Conservation (phyloP, 768 basidiomycete species). For the Pisolithus tinctorius region DNA sequence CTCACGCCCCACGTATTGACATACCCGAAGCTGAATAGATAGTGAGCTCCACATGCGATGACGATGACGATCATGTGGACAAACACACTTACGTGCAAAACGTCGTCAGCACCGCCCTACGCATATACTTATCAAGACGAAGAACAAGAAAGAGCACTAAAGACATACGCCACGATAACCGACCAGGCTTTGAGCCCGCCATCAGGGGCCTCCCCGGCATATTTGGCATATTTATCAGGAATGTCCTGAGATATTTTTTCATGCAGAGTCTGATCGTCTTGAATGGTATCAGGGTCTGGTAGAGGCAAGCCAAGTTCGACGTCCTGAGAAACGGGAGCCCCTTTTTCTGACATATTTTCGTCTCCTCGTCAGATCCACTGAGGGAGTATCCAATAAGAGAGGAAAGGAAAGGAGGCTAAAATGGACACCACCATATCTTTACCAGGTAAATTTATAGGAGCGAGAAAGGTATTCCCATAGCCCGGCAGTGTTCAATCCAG, state of each 20-base stretch:
- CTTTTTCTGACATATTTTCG: too few species aligned
- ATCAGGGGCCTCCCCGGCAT: constrained; percentile 21
- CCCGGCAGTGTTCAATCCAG: background rate
- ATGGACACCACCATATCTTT: background rate
- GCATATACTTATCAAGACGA: background rate
- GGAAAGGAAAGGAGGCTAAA: constrained; percentile 9
- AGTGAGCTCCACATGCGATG: background rate
- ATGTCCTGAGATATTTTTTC: background rate
- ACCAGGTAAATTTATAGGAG: background rate
- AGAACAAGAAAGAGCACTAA: background rate
- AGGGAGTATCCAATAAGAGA: constrained; percentile 24
- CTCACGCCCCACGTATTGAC: constrained; percentile 72
- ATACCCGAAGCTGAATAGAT: constrained; percentile 49
- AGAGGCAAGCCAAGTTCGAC: too few species aligned
- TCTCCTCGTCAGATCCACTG: constrained; percentile 32
- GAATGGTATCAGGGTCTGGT: too few species aligned
- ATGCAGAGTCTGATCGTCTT: constrained; percentile 3
- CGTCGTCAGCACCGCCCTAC: constrained; percentile 19
- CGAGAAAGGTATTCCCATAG: background rate
- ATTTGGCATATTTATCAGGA: constrained; percentile 12
- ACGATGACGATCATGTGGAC: too few species aligned
- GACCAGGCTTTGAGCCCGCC: constrained; percentile 27
- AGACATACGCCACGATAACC: constrained; percentile 19
- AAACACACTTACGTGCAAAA: constrained; percentile 33
- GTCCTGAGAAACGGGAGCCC: too few species aligned